Evolutionary conservation across 495 filamentous ascomycete species (phyloP).

Genomic region (Hypoxylon perforatum): DNA sequence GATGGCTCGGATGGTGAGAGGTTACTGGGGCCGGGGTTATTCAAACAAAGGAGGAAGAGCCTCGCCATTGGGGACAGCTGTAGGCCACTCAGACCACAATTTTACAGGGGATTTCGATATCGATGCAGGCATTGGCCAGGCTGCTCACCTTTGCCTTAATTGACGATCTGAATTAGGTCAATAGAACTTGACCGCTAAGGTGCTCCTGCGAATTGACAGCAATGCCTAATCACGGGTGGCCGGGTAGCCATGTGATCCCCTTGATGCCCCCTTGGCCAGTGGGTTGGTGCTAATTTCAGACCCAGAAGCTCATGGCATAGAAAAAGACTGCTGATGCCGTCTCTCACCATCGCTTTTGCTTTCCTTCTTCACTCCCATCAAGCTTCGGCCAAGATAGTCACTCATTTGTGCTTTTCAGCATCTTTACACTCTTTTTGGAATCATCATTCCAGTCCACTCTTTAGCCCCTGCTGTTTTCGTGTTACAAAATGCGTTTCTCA

Average conservation of each 20-base stretch:
- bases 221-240: slow-evolving; percentile 36
- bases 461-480: slow-evolving; percentile 39
- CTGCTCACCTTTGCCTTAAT: slow-evolving; percentile 19
- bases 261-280: slow-evolving; percentile 25
- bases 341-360: slow-evolving; percentile 4
- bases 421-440: slow-evolving; percentile 43
- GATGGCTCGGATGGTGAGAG: slow-evolving; percentile 26
- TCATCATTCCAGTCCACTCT: slow-evolving; percentile 48
- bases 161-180: slow-evolving; percentile 43
- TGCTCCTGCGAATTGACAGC: slow-evolving; percentile 12
- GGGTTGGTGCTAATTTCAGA: slow-evolving; percentile 40
- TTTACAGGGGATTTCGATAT: slow-evolving; percentile 14
- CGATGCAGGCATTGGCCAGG: slow-evolving; percentile 20
- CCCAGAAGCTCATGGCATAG: slow-evolving; percentile 26
- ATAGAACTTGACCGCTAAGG: slow-evolving; percentile 32
- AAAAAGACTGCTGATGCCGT: slow-evolving; percentile 43
- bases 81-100: slow-evolving; percentile 20
- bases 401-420: slow-evolving; percentile 46
- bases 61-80: slow-evolving; percentile 32
- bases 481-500: slow-evolving; percentile 45
- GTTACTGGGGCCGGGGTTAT: slow-evolving; percentile 1
- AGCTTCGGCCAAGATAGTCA: slow-evolving; percentile 45
- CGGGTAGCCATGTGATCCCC: slow-evolving; percentile 18
- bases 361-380: slow-evolving; percentile 42
- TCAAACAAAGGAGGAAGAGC: slow-evolving; percentile 24